Evolutionary conservation across 2,329 filamentous ascomycete genomes (phyloP), one percentile per base, ranked within the genome.

Genomic region (Neonectria hederae): DNA sequence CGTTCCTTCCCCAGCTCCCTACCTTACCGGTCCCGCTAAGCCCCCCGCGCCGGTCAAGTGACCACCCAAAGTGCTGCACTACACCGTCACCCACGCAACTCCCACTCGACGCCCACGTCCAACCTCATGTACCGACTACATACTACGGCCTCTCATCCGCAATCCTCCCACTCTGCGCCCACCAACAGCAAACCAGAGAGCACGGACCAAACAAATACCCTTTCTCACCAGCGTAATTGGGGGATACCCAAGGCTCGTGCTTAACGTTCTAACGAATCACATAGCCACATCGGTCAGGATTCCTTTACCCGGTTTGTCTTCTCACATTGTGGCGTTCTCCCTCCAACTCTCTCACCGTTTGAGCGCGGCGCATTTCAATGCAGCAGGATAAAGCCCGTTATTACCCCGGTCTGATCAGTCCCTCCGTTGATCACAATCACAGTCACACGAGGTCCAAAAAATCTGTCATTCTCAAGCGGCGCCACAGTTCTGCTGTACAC

Each of bases 1-100:
- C 59, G 59, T n/a, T 59, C 53, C 49, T 35, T 45, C 48, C 51
- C 38, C n/a, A n/a, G n/a, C 28, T 11, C 9, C 22, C 40, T 43
- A 43, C 58, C 54, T 59, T 54, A 53, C 57, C 51, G 58, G 56
- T 52, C 68, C 68, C 68, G 63, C 24, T 30, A 21, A 35, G 43
- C 43, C 48, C 42, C 56, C 55, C 55, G 48, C 46, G 48, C 22
- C 54, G 58, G 61, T 70, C 63, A 70, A 72, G 67, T 70, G 65
- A 67, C 61, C 61, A 54, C 19, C 52, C 38, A 53, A 63, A 59
- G 22, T 51, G 48, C 48, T 69, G 54, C 48, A 66, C 57, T 66
- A 65, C 58, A 65, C 63, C 59, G 43, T 62, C 59, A 54, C 54
- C 60, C 60, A 54, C 57, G 30, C 21, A 52, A 42, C 45, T 56